Evolutionary conservation across 441 rosid genomes (phyloP).

Genomic region (Erysimum pusillum): DNA sequence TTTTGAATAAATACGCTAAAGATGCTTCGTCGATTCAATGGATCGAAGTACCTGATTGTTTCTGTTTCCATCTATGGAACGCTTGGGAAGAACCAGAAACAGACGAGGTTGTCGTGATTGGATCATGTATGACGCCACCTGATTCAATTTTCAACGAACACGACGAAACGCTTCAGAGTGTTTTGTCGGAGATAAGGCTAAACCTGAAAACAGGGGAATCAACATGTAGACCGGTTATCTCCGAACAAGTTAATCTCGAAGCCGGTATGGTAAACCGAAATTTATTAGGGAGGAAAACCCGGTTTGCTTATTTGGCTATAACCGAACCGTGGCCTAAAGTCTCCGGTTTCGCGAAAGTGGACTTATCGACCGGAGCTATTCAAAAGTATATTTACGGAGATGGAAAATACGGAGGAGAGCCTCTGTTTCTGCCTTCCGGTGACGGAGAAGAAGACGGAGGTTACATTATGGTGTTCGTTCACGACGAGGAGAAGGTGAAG

Average conservation of each 20-base stretch:
- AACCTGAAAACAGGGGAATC: conserved; percentile 77
- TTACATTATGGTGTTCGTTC: conserved; percentile 67
- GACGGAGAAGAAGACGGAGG: conserved; percentile 63
- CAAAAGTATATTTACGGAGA: conserved; percentile 63
- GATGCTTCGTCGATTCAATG: conserved; percentile 59
- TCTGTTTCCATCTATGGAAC: conserved; percentile 88
- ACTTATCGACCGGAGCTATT: conserved; percentile 67
- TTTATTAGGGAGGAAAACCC: conserved; percentile 69
- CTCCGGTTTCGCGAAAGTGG: conserved; percentile 87
- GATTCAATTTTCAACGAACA: conserved; percentile 85
- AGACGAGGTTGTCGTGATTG: conserved; percentile 77
- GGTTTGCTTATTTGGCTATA: conserved; percentile 70
- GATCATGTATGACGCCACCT: conserved; percentile 86
- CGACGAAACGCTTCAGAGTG: conserved; percentile 70
- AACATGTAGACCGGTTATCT: conserved; percentile 61
- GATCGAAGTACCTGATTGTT: conserved; percentile 69
- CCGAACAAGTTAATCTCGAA: conserved; percentile 69
- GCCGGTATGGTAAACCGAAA: conserved; percentile 93
- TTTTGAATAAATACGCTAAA: conserved; percentile 59
- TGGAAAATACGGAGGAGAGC: conserved; percentile 80
- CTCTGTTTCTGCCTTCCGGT: conserved; percentile 64
- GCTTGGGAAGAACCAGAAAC: conserved; percentile 86
- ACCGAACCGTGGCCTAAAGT: conserved; percentile 96
- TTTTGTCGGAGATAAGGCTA: conserved; percentile 78
- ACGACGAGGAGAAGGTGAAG: conserved; percentile 67